phyloP scores from a whole-genome alignment of 352 stramenopile genomes.

The Globisporangium parvum region DNA sequence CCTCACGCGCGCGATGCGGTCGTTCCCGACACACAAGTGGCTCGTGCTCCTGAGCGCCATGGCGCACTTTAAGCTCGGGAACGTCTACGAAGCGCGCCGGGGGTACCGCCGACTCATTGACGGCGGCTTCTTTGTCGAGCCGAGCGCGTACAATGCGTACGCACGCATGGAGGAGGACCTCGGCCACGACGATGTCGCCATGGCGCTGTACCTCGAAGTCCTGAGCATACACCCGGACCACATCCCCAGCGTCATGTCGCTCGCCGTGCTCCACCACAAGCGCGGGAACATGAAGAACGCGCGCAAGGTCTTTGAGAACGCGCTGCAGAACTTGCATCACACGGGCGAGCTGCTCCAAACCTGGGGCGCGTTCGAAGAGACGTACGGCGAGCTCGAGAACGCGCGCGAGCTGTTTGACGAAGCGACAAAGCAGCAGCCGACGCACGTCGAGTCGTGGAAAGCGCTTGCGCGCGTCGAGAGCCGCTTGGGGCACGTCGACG shows the following conservation, averaged over 20 bases:
- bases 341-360: constrained; percentile 51
- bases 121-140: constrained; percentile 62
- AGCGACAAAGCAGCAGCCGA: constrained; percentile 61
- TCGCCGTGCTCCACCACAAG: constrained; percentile 60
- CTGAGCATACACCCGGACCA: constrained; percentile 59
- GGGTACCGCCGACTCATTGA: constrained; percentile 71
- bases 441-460: constrained; percentile 59
- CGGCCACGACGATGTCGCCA: constrained; percentile 59
- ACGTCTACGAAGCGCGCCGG: constrained; percentile 65
- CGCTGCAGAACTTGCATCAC: constrained; percentile 48
- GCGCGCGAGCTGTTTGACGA: constrained; percentile 72
- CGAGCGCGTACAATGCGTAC: constrained; percentile 77
- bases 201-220: constrained; percentile 56
- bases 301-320: constrained; percentile 63
- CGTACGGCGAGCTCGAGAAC: constrained; percentile 57
- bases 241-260: constrained; percentile 72
- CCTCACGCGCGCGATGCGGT: constrained; percentile 47
- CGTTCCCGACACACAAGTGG: constrained; percentile 80
- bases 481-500: constrained; percentile 50
- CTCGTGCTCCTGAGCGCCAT: constrained; percentile 73
- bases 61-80: constrained; percentile 72
- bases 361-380: constrained; percentile 76
- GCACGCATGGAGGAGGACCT: constrained; percentile 80
- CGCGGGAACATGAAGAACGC: constrained; percentile 35
- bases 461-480: constrained; percentile 60